Base-by-base conservation (phyloP, 2,329 filamentous ascomycete genomes). In the Pestalotiopsis sp. region DNA sequence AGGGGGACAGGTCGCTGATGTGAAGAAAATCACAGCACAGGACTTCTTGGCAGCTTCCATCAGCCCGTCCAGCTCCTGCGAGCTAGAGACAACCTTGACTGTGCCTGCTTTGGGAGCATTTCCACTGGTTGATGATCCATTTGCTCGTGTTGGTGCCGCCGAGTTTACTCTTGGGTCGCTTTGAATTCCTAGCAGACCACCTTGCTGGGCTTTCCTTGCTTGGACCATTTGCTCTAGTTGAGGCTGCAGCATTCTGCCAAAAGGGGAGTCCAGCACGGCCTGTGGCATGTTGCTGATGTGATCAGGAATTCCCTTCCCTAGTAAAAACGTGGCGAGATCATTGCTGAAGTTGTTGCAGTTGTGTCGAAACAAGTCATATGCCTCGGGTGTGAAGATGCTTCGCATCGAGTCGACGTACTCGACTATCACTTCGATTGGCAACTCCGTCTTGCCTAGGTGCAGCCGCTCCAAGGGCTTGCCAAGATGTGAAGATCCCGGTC, bases 311-410 rank as follows among this genome's bases (percentile, higher is more conserved):
- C 93, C 92, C 73, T 90, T 92, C 24, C 96, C 95, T 1, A 98
- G 83, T 0, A 98, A 84, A 71, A 98, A 98, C 79, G 93, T 96
- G 70, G 93, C 85, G 72, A 98, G 91, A 69, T 97, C 94, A 75
- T 98, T 95, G 3, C 92, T 93, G 79, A 98, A 99, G 79, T 98
- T 98, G 82, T 98, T 99, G 83, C 95, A 98, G 77, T 99, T 99
- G 80, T 98, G 94, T 73, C 82, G 93, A 78, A 88, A 97, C 4
- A 98, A 82, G 76, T 98, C 94, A 75, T 98, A 98, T 0, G 93
- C 92, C 88, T 94, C 69, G 22, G 71, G 20, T 9, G 94, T 97
- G 76, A 97, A 99, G 11, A 97, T 90, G 1, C 90, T 84, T 69
- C 91, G 90, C 63, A 98, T 77, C 4, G 94, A 97, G 66, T 96